These are phyloP conservation scores for Lippia alba DNA, from an alignment of 305 asterid genomes.

Conservation along the genomic window DNA sequence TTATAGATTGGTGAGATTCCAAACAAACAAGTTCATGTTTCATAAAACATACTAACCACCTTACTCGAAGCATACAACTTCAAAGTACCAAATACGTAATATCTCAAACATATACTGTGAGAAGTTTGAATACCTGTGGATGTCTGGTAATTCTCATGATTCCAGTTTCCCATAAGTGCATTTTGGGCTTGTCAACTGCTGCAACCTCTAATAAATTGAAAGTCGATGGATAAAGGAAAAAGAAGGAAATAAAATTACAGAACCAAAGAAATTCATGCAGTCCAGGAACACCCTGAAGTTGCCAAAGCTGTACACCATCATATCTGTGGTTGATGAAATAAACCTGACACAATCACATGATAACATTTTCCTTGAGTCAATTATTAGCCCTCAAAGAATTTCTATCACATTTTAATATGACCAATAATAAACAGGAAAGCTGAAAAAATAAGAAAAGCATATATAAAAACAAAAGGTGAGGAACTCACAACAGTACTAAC, in stretches of 20 bases:
- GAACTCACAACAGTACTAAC: conserved; percentile 88
- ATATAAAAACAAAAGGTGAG: conserved; percentile 27
- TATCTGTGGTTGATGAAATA: conserved; percentile 96
- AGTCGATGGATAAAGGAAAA: conserved; percentile 93
- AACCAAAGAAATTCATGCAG: conserved; percentile 78
- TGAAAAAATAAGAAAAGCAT: not conserved
- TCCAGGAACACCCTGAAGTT: conserved; percentile 77
- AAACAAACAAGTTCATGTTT: too few species aligned
- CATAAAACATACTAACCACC: too few species aligned
- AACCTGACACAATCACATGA: conserved; percentile 56
- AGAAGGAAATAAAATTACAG: conserved; percentile 75
- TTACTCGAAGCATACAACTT: too few species aligned
- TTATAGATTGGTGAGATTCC: too few species aligned
- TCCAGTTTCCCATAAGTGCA: conserved; percentile 99
- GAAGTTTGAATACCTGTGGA: conserved; percentile 71
- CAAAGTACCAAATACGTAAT: too few species aligned
- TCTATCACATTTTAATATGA: not conserved
- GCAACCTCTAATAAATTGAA: conserved; percentile 95
- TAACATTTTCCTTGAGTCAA: conserved; percentile 7
- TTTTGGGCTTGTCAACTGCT: conserved; percentile 95
- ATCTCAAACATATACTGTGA: not conserved
- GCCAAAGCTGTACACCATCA: conserved; percentile 96
- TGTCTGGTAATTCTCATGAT: conserved; percentile 96
- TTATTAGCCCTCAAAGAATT: conserved; percentile 14
- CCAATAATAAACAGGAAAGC: not conserved